Evolutionary conservation across 208 protist genomes (phyloP), one percentile per base, ranked within the genome.

Genomic region (Trypanosoma platydactyli): DNA sequence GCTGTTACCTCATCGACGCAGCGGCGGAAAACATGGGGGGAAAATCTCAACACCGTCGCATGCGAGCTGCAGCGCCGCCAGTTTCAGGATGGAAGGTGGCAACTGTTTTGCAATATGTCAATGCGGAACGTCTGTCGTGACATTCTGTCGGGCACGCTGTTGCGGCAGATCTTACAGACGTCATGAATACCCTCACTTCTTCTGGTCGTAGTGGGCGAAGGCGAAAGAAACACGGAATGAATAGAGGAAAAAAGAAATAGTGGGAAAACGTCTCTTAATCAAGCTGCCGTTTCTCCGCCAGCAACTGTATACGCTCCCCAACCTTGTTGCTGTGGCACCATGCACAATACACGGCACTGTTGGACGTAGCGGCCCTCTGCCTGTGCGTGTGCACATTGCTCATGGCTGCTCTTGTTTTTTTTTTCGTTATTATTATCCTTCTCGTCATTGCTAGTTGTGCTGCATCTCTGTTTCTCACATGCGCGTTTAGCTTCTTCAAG

Each of bases 31-130:
- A 16, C 68, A 22, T 66, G 57, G 68, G 51, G 62, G 0, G 38
- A 42, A 11, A 46, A 30, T 27, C 30, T 73, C 15, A 30, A 38
- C 15, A 35, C 38, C 1, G 35, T 66, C 22, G 41, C 67, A 59
- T 22, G 18, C 9, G 35, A 48, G 53, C 33, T 73, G 59, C 20
- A 40, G 24, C 52, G 40, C 0, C 58, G 68, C 13, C 68, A 73
- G 25, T 42, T 63, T 27, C 68, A 73, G 35, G 68, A 73, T n/a
- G 68, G 68, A 12, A 66, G 60, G 30, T 67, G 68, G 68, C 53
- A 63, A 35, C 18, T 68, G 33, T 25, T 73, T 11, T 42, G 29
- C 9, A 73, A 73, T 24, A 56, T 40, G 22, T 22, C 60, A 0
- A 62, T 73, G 60, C 49, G 44, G 41, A 35, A 22, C 24, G 61